Conservation (phyloP, 495 filamentous ascomycete genomes). For the Penicillium goetzii region DNA sequence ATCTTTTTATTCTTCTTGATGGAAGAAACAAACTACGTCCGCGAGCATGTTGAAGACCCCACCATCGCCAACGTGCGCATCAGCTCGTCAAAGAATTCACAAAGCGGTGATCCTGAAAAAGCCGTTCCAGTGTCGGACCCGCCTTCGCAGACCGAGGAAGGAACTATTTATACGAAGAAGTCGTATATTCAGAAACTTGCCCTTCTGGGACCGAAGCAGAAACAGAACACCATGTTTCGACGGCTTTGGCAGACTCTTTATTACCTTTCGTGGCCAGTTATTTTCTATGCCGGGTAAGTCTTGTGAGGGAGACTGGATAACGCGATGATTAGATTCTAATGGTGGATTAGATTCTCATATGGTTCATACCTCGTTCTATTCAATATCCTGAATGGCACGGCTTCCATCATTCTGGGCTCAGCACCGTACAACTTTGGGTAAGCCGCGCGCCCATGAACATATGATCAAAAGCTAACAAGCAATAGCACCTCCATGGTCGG, state of each 20-base stretch:
- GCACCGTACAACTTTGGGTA: constrained; percentile 60
- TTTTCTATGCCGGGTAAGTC: constrained; percentile 62
- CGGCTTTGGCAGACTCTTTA: constrained; percentile 44
- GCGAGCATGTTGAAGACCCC: constrained; percentile 23
- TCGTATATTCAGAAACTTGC: constrained; percentile 60
- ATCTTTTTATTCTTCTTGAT: constrained; percentile 69
- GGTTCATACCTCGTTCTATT: constrained; percentile 67
- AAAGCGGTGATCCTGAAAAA: constrained; percentile 32
- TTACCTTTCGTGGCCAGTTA: constrained; percentile 61
- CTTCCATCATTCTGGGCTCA: constrained; percentile 60
- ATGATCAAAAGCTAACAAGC: constrained; percentile 9
- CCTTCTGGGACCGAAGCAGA: constrained; percentile 48
- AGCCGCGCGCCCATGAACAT: constrained; percentile 18
- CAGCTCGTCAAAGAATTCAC: constrained; percentile 17
- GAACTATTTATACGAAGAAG: constrained; percentile 38
- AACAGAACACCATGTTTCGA: constrained; percentile 56
- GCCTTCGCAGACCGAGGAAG: constrained; percentile 24
- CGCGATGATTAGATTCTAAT: constrained; percentile 12
- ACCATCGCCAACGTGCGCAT: constrained; percentile 18
- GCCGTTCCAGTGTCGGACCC: constrained; percentile 9
- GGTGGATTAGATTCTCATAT: constrained; percentile 55
- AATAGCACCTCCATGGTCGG: constrained; percentile 62
- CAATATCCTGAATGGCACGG: constrained; percentile 68
- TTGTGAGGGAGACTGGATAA: background rate
- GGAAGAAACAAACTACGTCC: constrained; percentile 70